phyloP scores from a whole-genome alignment of 1,284 basidiomycete genomes.

The Tilletia indica region DNA sequence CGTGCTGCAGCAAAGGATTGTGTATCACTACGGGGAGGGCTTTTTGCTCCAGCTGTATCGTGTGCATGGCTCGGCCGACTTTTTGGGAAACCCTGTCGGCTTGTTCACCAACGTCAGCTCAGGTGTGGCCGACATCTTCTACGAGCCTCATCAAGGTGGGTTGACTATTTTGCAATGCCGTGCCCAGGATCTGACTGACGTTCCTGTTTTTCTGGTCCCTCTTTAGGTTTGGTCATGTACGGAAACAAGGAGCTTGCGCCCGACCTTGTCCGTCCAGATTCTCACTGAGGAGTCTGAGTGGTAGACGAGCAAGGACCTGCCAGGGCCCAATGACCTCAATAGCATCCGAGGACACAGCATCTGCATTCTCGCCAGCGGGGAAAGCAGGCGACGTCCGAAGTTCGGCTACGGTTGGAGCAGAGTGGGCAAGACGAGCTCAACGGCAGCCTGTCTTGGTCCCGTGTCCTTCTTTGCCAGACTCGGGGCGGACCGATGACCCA shows the following conservation, averaged over 20 bases:
- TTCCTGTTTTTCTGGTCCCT: conserved; percentile 52
- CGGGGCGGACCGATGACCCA: conserved; percentile 35
- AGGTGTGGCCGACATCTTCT: conserved; percentile 98
- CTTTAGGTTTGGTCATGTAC: conserved; percentile 94
- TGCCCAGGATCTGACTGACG: not conserved
- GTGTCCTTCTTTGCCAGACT: conserved; percentile 58
- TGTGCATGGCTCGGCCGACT: conserved; percentile 93
- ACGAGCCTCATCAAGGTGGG: conserved; percentile 67
- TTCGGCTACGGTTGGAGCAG: conserved; percentile 73
- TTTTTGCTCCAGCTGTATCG: conserved; percentile 91
- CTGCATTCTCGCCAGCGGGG: conserved; percentile 85
- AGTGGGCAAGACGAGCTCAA: conserved; percentile 71
- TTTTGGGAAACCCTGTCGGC: conserved; percentile 78
- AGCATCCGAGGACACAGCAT: conserved; percentile 74
- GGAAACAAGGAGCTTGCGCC: conserved; percentile 93
- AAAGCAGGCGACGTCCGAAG: conserved; percentile 77
- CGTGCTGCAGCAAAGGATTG: conserved; percentile 79
- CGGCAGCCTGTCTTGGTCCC: conserved; percentile 50
- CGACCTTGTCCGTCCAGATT: conserved; percentile 63
- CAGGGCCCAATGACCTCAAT: conserved; percentile 84
- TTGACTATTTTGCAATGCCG: not conserved
- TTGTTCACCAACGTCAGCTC: conserved; percentile 98
- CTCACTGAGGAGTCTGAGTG: conserved; percentile 69
- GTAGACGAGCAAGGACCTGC: conserved; percentile 71
- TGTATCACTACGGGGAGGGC: conserved; percentile 92